Percentiles rank a stretch among this genome's conserved stretches.
phyloP scores from a whole-genome alignment of 768 basidiomycete genomes.

The Boletellus sp. region DNA sequence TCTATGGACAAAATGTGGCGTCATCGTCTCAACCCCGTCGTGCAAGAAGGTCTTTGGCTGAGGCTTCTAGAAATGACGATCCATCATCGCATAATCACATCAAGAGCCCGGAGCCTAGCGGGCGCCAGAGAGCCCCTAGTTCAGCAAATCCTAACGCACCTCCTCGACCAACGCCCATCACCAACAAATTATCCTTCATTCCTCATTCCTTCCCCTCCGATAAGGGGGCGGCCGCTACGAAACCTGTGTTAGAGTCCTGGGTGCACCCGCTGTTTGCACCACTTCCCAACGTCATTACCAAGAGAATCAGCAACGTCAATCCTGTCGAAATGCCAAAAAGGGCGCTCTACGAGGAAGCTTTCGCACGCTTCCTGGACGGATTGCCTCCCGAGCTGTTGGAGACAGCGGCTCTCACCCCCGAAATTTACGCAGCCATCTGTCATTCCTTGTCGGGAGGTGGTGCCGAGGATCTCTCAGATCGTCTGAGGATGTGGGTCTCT shows the following conservation, averaged over 20 bases:
- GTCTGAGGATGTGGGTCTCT: constrained; percentile 49
- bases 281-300: constrained; percentile 52
- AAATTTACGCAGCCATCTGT: constrained; percentile 51
- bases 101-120: constrained; percentile 25
- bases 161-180: constrained; percentile 23
- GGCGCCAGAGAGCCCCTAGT: constrained; percentile 13
- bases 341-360: constrained; percentile 46
- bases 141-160: constrained; percentile 23
- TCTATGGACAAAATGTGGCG: constrained; percentile 48
- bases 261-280: constrained; percentile 53
- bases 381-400: constrained; percentile 57
- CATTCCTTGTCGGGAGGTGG: constrained; percentile 41
- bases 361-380: constrained; percentile 46
- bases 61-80: constrained; percentile 16
- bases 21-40: constrained; percentile 30
- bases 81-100: constrained; percentile 12
- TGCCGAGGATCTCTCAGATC: constrained; percentile 34
- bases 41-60: constrained; percentile 24
- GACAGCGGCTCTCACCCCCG: constrained; percentile 53
- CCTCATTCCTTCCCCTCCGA: constrained; percentile 40
- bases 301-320: constrained; percentile 51
- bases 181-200: constrained; percentile 40
- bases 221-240: constrained; percentile 37
- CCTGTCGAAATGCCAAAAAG: constrained; percentile 60
- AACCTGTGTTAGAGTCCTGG: constrained; percentile 56